Evolutionary conservation across 2,329 filamentous ascomycete species (phyloP).

Genomic region (Trichoderma koningiopsis): DNA sequence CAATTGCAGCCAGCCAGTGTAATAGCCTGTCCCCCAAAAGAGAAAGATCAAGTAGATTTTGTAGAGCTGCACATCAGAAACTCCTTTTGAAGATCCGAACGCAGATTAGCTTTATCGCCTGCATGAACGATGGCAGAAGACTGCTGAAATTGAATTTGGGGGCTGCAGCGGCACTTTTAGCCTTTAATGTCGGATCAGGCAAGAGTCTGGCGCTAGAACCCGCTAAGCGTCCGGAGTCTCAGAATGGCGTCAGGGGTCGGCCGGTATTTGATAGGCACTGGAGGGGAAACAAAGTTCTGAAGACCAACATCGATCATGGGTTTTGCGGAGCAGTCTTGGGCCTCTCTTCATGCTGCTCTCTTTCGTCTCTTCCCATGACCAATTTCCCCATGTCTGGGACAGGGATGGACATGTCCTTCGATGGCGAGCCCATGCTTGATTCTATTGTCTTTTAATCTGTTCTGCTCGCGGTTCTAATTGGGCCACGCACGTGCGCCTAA

Average conservation of each 20-base stretch:
- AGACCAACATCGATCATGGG: not conserved
- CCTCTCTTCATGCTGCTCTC: not conserved
- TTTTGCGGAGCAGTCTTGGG: not conserved
- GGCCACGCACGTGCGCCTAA: not conserved
- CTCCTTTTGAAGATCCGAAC: not conserved
- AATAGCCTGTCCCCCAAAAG: not conserved
- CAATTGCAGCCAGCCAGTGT: not conserved
- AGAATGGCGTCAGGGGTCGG: constrained; percentile 6
- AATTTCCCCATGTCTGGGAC: not conserved
- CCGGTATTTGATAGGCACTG: constrained; percentile 6
- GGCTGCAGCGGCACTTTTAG: not conserved
- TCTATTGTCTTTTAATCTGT: not conserved
- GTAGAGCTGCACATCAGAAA: not conserved
- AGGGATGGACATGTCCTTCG: not conserved
- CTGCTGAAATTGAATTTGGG: not conserved
- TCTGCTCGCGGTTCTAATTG: not conserved
- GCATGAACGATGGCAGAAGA: not conserved
- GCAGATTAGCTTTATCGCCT: not conserved
- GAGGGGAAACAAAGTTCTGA: constrained; percentile 11
- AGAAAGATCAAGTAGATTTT: not conserved
- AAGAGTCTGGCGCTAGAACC: constrained; percentile 6
- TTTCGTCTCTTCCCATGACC: not conserved
- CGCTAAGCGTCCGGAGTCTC: constrained; percentile 9
- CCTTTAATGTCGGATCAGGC: constrained; percentile 1
- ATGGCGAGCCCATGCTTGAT: not conserved